Base-by-base conservation (phyloP, 768 basidiomycete species). In the Suillus discolor region DNA sequence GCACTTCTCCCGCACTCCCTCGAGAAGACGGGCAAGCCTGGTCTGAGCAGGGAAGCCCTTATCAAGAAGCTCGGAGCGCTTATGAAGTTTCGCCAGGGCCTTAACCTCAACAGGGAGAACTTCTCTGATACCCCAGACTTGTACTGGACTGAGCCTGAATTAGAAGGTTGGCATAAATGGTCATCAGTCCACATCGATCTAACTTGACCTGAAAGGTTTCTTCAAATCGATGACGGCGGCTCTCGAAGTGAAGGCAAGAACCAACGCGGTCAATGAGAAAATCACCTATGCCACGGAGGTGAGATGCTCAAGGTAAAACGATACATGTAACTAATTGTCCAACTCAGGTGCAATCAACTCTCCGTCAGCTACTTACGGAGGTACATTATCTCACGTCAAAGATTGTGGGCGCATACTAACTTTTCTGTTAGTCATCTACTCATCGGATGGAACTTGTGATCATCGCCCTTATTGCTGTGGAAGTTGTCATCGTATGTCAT, bases 401-500 rank as follows among this genome's bases (percentile, higher is more conserved):
- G 1, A 20, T n/a, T 25, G 6, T 34, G 42, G 44, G 13, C 41
- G 8, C 23, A 51, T 20, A 61, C 67, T 25, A 65, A 36, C 20
- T 12, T 60, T 60, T 57, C 59, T 67, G 12, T 71, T 38, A 97
- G 93, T 93, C 94, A 4, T 93, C 92, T 6, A 87, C 85, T 3
- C 94, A 97, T 72, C 88, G 92, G 2, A 96, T 99, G 92, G 97
- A 99, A 78, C 81, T 97, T 6, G 92, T 98, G 67, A 98, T 98
- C 74, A 99, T 98, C 69, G 84, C 87, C 1, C 89, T 99, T 59
- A 97, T 98, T 72, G 93, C 96, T 0, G 94, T 97, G 13, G 95
- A 97, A 76, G 94, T 96, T n/a, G 82, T 94, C 71, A 91, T 97
- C 60, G 95, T 96, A 71, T 74, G 89, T 80, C 41, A 36, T 8